Evolutionary conservation across 345 rosid species (phyloP), one percentile per base, ranked within the genome.

Genomic region (Boechera retrofracta): DNA sequence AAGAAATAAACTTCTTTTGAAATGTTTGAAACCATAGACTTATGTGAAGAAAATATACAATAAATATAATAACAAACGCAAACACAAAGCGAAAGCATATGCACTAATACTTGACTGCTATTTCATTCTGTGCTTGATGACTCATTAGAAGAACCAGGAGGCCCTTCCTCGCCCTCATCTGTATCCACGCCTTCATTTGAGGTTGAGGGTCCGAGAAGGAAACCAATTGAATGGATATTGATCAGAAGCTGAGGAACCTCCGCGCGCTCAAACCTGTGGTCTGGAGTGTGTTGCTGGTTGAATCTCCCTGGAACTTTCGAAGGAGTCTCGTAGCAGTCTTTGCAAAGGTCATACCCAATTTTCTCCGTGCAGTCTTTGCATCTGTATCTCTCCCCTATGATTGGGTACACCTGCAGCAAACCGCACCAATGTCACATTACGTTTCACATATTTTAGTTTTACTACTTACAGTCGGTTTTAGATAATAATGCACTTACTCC

Each of bases 211-310:
- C 71, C 76, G 6, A 71, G 47, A 45, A 71, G 38, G 38, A 64
- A 26, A 7, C 60, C 80, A 2, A 45, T 45, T 9, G 76, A 24
- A 28, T 36, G 21, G 18, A 24, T 2, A 62, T 15, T 44, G 51
- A 64, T 7, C 76, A 15, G 1, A 63, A 36, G 1, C 69, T 15
- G 63, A 59, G 49, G 58, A 16, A 42, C 6, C 21, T 63, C 33
- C 0, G 70, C 62, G 10, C 10, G 86, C 83, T 72, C 68, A 66
- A 92, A 64, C 78, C 74, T 84, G 76, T 94, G 98, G 33, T 90
- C 95, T 16, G 93, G 86, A 29, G 85, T 89, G 84, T 94, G 98
- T 66, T 88, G 89, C 81, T 94, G 97, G 80, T 92, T 94, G 79
- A 94, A 94, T 56, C 97, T 86, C 54, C 98, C 97, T 2, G 95